Base-by-base conservation (phyloP, 2,329 filamentous ascomycete species). In the Dendryphion nanum region DNA sequence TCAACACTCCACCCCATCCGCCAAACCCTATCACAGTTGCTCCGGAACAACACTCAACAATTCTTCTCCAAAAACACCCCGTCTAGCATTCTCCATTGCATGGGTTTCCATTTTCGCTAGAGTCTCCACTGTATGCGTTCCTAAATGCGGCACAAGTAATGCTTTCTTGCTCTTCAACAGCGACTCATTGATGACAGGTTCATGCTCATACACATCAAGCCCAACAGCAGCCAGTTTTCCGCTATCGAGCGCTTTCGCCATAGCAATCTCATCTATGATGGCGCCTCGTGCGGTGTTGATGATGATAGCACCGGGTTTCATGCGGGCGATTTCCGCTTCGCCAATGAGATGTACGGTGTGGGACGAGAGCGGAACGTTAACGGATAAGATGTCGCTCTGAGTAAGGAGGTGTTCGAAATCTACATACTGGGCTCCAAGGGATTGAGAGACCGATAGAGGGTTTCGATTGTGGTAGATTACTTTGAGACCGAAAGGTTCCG, bases 221-320 rank as follows among this genome's bases (percentile, higher is more conserved):
- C 74, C 75, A 0, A 67, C 72, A 2, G 71, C 68, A n/a, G 64
- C 68, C 5, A 78, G 66, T 24, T 72, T 70, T 3, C 72, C 74
- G 0, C 61, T 62, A 3, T 75, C 65, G 3, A 78, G 56, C 7
- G 71, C 72, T 1, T 62, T 60, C 1, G 70, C 73, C 10, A 78
- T 57, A 3, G 72, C 74, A 1, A 57, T 64, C 49, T 78, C 75
- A 44, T 78, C 71, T 24, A 78, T 70, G 15, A 77, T 66, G 7
- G 69, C 69, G 2, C 75, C 75, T 16, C 75, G 62, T 4, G 74
- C 75, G 0, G 74, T 78, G 50, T 78, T 78, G 36, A 78, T 64
- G 24, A 78, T 58, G 6, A 77, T 60, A 1, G 73, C 68, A 0
- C 72, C 72, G 5, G 65, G 53, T 51, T 76, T 77, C 68, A 73